Evolutionary conservation across 1,139 yeast species (phyloP), one percentile per base, ranked within the genome.

Genomic region (Pichia sp.): DNA sequence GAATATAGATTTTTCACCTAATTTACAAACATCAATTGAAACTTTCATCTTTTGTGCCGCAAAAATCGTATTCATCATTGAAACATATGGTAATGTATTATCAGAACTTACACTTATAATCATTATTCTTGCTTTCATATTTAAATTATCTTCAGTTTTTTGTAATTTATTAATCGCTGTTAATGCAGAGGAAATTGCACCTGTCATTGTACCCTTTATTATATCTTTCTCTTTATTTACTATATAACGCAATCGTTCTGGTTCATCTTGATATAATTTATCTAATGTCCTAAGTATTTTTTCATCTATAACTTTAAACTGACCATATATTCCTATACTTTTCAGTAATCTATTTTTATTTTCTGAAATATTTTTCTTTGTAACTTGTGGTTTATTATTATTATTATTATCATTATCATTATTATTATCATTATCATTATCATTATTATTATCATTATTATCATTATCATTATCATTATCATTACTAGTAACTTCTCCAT

Each of bases 51-150:
- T 89, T 58, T 92, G 97, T 1, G 98, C 96, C 0, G 97, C 94
- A 68, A 94, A 94, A 40, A 92, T 90, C 56, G 94, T 78, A 66
- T 94, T 94, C 98, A 94, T 94, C 43, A 89, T 82, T 4, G 97
- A 87, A 40, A 92, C 87, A 65, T 94, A 94, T 52, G 87, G 87
- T 47, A 88, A 72, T 27, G 88, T 81, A 49, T 82, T 81, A 57
- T 88, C 94, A 54, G 83, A 89, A 54, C 84, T 81, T 26, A 86
- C 83, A 48, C 87, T 83, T 2, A 92, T 73, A 6, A 89, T 78
- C 55, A 94, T 66, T 9, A 92, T 74, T 46, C 97, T 70, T 0
- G 96, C 79, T 56, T 82, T 82, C 66, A 86, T 69, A 27, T 51
- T 50, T 2, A 79, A 65, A 27, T 78, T 70, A 28, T 71, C 80